A percentile compares a stretch with the other conserved stretches of the same genome.
Conservation (phyloP, 305 asterid genomes). For the Plantago coronopus region DNA sequence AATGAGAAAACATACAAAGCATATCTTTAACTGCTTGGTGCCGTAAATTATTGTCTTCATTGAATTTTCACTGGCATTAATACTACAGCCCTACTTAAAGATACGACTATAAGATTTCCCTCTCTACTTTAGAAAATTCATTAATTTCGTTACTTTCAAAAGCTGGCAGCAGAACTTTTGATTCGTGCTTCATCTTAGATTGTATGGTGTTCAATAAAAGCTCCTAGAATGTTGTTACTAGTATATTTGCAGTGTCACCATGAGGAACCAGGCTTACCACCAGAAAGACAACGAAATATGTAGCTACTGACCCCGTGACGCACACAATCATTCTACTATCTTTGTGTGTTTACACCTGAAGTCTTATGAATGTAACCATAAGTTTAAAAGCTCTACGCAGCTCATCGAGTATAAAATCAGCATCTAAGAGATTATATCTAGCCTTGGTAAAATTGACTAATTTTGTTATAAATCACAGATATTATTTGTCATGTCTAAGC, state of each 20-base stretch:
- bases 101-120: neutral
- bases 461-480: neutral
- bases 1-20: neutral
- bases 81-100: neutral
- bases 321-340: neutral
- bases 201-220: neutral
- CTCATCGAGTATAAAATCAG: slow-evolving; percentile 8
- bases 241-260: neutral
- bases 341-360: neutral
- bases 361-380: neutral
- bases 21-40: neutral
- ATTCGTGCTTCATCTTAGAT: neutral
- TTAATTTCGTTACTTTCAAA: neutral
- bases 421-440: slow-evolving; percentile 1
- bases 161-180: neutral
- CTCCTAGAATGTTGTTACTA: neutral
- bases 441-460: neutral
- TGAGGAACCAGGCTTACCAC: neutral
- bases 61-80: neutral
- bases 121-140: neutral
- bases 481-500: slow-evolving; percentile 5
- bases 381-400: slow-evolving; percentile 5
- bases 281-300: neutral
- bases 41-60: neutral
- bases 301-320: neutral